Percentiles rank a stretch among this genome's conserved stretches.
phyloP scores from a whole-genome alignment of 75 land plant genomes.

The Pinus taeda region DNA sequence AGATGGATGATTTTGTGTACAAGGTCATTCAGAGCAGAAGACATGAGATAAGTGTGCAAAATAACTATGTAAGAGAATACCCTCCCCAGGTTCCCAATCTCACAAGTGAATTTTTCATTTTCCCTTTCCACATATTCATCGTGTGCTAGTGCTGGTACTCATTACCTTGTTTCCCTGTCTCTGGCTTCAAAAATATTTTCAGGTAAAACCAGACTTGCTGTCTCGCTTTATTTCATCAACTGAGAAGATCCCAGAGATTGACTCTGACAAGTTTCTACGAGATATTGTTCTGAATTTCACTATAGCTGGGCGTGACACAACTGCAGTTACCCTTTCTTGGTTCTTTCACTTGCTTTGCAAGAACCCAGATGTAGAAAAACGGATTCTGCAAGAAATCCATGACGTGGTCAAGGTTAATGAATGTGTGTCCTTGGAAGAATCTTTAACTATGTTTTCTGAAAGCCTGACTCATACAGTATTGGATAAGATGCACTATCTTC shows the following conservation, averaged over 20 bases:
- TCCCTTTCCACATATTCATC: neutral
- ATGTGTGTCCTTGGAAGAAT: neutral
- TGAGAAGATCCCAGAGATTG: too few relatives aligned
- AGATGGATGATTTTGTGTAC: conserved; percentile 50
- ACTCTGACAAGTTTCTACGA: conserved; percentile 20
- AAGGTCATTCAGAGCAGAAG: conserved; percentile 34
- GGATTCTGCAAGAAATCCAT: conserved; percentile 9
- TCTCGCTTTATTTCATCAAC: too few relatives aligned
- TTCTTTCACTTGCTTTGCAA: conserved; percentile 20
- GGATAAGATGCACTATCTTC: conserved; percentile 67
- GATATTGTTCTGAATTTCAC: conserved; percentile 35
- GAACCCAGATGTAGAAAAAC: conserved; percentile 21
- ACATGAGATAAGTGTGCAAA: conserved; percentile 12
- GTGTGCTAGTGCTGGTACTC: too few relatives aligned
- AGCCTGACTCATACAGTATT: conserved; percentile 1
- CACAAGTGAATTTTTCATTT: neutral
- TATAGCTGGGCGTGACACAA: conserved; percentile 43
- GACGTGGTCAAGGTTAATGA: neutral
- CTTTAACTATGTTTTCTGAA: conserved; percentile 2
- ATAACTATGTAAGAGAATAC: neutral
- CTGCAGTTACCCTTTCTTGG: conserved; percentile 38
- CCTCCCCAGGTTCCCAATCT: too few relatives aligned
- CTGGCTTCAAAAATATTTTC: too few relatives aligned
- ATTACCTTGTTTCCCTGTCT: too few relatives aligned
- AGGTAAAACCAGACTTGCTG: too few relatives aligned